Evolutionary conservation across 2,329 filamentous ascomycete species (phyloP).

Genomic region (Cladophialophora immunda): DNA sequence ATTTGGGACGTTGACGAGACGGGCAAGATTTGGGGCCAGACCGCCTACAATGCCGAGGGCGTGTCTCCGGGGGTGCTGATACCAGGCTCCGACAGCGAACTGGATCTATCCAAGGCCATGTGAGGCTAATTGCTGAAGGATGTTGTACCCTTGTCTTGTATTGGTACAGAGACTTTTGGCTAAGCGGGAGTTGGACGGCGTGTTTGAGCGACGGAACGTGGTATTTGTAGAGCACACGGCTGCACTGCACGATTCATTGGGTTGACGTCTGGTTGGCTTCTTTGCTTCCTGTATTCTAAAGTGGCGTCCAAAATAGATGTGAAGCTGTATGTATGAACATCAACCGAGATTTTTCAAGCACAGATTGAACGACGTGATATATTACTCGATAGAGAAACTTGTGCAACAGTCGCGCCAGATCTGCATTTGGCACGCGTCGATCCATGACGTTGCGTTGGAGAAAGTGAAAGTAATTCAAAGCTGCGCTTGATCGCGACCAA

Average conservation of each 20-base stretch:
- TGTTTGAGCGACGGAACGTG: neutral
- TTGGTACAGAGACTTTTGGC: neutral
- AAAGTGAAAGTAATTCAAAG: neutral
- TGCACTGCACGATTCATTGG: too few relatives aligned
- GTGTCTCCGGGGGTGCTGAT: neutral
- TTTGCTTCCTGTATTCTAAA: neutral
- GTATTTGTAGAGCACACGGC: too few relatives aligned
- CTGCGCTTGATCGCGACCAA: neutral
- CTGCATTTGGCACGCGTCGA: neutral
- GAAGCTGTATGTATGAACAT: neutral
- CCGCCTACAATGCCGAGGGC: constrained; percentile 2
- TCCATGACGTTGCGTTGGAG: constrained; percentile 2
- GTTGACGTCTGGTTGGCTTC: neutral
- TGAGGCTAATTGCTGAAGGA: neutral
- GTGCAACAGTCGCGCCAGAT: neutral
- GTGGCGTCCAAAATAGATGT: neutral
- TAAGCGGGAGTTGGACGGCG: neutral
- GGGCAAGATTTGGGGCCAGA: constrained; percentile 6
- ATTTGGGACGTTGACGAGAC: constrained; percentile 12
- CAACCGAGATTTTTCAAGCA: neutral
- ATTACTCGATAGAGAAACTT: neutral
- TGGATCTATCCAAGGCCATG: neutral
- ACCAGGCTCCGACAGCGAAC: neutral
- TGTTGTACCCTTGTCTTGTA: neutral
- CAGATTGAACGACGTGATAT: neutral